Evolutionary conservation across 495 filamentous ascomycete species (phyloP).

Genomic region (Neurospora hispaniola): DNA sequence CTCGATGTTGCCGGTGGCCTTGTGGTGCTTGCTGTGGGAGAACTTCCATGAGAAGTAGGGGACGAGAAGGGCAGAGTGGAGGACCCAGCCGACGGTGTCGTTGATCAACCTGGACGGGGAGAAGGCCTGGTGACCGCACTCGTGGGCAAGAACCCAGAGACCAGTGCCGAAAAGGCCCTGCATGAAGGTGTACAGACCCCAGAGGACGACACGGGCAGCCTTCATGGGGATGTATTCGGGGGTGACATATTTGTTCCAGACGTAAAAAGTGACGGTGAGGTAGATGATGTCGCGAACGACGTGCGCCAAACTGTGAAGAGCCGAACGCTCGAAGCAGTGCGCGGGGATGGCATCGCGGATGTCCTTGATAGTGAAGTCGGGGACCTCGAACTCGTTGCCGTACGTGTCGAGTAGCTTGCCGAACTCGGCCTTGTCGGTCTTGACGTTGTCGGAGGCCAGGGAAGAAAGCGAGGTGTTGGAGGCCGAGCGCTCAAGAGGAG

Average conservation of each 20-base stretch:
- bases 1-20: constrained; percentile 89
- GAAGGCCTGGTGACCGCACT: constrained; percentile 84
- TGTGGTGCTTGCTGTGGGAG: constrained; percentile 89
- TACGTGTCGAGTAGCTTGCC: constrained; percentile 60
- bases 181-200: constrained; percentile 58
- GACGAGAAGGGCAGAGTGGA: constrained; percentile 72
- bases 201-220: constrained; percentile 45
- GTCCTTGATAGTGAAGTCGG: constrained; percentile 70
- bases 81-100: constrained; percentile 75
- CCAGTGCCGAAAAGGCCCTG: constrained; percentile 74
- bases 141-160: constrained; percentile 76
- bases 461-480: constrained; percentile 90
- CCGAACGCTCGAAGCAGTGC: constrained; percentile 70
- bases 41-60: constrained; percentile 93
- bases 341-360: constrained; percentile 74
- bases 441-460: constrained; percentile 51
- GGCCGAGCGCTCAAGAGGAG: constrained; percentile 57
- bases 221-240: constrained; percentile 50
- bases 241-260: constrained; percentile 53
- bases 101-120: constrained; percentile 70
- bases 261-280: constrained; percentile 53
- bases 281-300: constrained; percentile 58
- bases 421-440: constrained; percentile 16
- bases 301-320: constrained; percentile 49
- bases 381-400: constrained; percentile 63